Conservation (phyloP, 257 asterid species). For the Nicotiana paniculata region DNA sequence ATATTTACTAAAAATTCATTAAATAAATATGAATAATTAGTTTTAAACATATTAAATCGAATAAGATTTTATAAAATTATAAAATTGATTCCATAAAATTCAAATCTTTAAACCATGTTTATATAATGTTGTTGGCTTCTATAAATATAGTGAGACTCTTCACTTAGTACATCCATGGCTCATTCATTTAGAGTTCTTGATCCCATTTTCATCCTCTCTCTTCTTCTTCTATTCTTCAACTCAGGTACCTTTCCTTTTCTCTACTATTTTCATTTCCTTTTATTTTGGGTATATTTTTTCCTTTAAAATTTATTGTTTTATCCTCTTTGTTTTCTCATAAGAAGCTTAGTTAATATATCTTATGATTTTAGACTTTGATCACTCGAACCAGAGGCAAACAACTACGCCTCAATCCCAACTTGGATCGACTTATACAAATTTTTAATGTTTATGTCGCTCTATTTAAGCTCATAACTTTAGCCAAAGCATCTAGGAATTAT, state of each 20-base stretch:
- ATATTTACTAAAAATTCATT: no score
- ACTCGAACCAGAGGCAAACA: no score
- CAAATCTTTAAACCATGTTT: no score
- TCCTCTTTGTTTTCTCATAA: background rate
- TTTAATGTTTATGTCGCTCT: background rate
- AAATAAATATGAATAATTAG: no score
- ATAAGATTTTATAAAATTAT: no score
- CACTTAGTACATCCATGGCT: conserved; percentile 3
- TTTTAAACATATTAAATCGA: no score
- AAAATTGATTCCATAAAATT: no score
- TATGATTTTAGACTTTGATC: background rate
- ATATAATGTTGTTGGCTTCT: background rate
- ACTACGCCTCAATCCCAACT: background rate
- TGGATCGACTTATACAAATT: background rate
- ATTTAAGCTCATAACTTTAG: no score
- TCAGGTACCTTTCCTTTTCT: conserved; percentile 12
- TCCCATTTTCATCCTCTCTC: background rate
- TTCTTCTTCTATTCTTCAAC: background rate
- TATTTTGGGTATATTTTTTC: background rate
- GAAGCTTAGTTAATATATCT: background rate
- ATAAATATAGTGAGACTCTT: no score
- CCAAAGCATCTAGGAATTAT: no score
- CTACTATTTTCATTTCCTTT: background rate
- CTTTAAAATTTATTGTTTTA: background rate
- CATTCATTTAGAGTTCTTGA: background rate